These are phyloP conservation scores for Allantophomopsis cytisporea DNA, from an alignment of 2,329 filamentous ascomycete genomes.

Conservation along the genomic window DNA sequence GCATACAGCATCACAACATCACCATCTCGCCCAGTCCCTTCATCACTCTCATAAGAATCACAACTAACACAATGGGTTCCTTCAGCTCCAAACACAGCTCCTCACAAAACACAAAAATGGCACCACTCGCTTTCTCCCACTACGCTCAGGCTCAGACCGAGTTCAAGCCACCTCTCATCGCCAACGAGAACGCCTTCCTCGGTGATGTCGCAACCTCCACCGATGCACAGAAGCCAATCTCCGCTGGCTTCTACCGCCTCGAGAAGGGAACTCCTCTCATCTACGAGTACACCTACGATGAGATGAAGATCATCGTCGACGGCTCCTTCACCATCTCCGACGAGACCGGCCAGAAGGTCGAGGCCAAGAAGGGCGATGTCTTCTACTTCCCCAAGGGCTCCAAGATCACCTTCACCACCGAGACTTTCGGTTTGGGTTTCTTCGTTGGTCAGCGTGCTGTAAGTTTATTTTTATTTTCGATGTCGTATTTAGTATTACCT, in stretches of 20 bases:
- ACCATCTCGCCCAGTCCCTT: no score
- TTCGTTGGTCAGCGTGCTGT: slow-evolving; percentile 20
- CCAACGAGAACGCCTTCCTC: slow-evolving; percentile 48
- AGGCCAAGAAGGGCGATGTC: slow-evolving; percentile 43
- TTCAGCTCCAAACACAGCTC: slow-evolving; percentile 16
- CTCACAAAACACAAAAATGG: slow-evolving; percentile 8
- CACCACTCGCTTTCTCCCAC: slow-evolving; percentile 21
- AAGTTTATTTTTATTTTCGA: slow-evolving; percentile 3
- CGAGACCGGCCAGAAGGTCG: slow-evolving; percentile 41
- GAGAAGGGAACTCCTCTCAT: slow-evolving; percentile 48
- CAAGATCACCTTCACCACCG: slow-evolving; percentile 19
- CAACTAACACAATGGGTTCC: slow-evolving; percentile 12
- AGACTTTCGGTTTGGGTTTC: slow-evolving; percentile 18
- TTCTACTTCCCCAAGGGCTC: slow-evolving; percentile 35
- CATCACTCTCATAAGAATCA: not conserved
- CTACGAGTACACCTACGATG: slow-evolving; percentile 50
- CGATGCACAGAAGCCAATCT: slow-evolving; percentile 39
- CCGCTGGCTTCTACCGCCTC: slow-evolving; percentile 44
- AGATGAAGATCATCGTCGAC: slow-evolving; percentile 56
- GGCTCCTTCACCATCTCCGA: slow-evolving; percentile 46
- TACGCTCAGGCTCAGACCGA: slow-evolving; percentile 35
- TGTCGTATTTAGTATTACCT: no score
- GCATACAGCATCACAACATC: no score
- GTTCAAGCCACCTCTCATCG: slow-evolving; percentile 42
- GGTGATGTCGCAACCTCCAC: slow-evolving; percentile 37